Conservation (phyloP, 495 filamentous ascomycete species). For the Aspergillus kassunensis region DNA sequence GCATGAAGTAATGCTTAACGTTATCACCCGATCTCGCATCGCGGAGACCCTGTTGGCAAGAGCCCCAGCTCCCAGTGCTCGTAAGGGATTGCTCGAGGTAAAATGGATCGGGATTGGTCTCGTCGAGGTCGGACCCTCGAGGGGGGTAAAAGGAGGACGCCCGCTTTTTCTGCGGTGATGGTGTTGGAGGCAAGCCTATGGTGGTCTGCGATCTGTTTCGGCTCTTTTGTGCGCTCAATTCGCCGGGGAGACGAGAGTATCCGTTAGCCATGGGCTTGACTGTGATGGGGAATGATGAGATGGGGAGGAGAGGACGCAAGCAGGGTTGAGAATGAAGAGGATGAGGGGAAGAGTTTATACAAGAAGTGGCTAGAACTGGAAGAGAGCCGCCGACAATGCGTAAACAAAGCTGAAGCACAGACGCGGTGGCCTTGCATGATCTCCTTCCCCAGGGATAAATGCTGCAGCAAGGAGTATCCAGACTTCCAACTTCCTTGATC, state of each 20-base stretch:
- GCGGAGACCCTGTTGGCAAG: conserved; percentile 26
- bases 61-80: conserved; percentile 25
- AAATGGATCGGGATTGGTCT: conserved; percentile 43
- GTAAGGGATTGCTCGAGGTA: conserved; percentile 42
- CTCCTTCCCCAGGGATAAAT: conserved; percentile 37
- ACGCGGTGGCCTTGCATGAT: conserved; percentile 44
- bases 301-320: not conserved
- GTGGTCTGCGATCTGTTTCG: conserved; percentile 36
- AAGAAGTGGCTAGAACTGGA: conserved; percentile 24
- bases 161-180: conserved; percentile 30
- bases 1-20: conserved; percentile 33
- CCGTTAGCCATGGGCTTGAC: conserved; percentile 44
- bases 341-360: conserved; percentile 42
- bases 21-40: conserved; percentile 37
- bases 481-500: conserved; percentile 7
- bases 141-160: conserved; percentile 36
- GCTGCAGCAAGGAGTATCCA: conserved; percentile 37
- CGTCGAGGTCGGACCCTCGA: conserved; percentile 31
- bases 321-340: conserved; percentile 20
- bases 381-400: conserved; percentile 26
- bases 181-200: conserved; percentile 27
- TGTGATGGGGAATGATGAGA: conserved; percentile 8
- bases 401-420: conserved; percentile 46
- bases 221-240: conserved; percentile 31
- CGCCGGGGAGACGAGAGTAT: conserved; percentile 31